Base-by-base conservation (phyloP, 495 filamentous ascomycete genomes). In the Hypoxylon cercidicola region DNA sequence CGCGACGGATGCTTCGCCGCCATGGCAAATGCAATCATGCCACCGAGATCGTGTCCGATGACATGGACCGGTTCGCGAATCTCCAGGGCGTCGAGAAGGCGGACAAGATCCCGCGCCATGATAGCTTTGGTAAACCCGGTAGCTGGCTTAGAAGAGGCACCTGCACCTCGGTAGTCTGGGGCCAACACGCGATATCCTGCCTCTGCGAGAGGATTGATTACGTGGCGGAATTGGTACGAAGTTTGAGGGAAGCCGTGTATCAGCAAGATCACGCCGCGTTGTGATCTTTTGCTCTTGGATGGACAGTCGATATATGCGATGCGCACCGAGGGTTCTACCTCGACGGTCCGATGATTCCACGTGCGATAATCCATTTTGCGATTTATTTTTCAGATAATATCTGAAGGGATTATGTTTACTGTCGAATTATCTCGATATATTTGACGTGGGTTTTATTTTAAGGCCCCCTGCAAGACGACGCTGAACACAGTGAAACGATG, bases 31-130 rank as follows among this genome's bases (percentile, higher is more conserved):
- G 80, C 78, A 41, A 81, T 74, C 75, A 82, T 79, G 21, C 76
- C 78, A 1, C 79, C 79, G 54, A 82, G 81, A 60, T 82, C 81
- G 51, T 83, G 78, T 15, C 79, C 79, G 0, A 81, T 74, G 1
- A 82, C 54, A 40, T 82, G 80, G 7, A 81, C 68, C 18, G 68
- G 69, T 11, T 77, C 65, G 32, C 67, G 70, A 61, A 81, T 75
- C 9, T 56, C 57, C 1, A 79, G 49, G 9, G 34, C 48, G 32
- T 28, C 41, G 11, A 63, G 48, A 20, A 71, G 12, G 20, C 65
- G 46, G 41, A 61, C 58, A 16, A 71, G 23, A 30, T 71, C 68
- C 1, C 58, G 54, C 4, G 77, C 77, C 60, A 80, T 73, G 16
- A 62, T 69, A 7, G 56, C 53, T 57, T 78, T 82, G 55, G 70